Conservation (phyloP, 345 rosid genomes). For the Capsella bursapastoris region DNA sequence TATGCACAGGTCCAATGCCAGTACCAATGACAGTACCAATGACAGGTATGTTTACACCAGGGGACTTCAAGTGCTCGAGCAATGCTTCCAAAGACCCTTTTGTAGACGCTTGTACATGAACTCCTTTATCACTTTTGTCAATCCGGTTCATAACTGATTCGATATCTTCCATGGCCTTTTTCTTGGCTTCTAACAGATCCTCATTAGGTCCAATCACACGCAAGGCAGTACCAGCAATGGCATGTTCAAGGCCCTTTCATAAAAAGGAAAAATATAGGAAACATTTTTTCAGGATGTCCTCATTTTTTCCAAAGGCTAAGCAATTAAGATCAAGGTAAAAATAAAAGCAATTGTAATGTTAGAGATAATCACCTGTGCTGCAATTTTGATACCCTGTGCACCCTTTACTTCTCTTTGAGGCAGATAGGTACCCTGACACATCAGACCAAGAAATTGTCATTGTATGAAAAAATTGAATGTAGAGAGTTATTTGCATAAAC, state of each 20-base stretch:
- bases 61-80: conserved; percentile 84
- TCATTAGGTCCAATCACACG: conserved; percentile 52
- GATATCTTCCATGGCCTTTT: conserved; percentile 78
- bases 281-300: not conserved
- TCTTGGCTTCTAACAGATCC: conserved; percentile 71
- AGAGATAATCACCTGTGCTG: not conserved
- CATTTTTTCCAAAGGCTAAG: too few relatives aligned
- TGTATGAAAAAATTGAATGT: not conserved
- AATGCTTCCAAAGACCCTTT: conserved; percentile 94
- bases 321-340: not conserved
- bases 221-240: conserved; percentile 12
- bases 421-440: not conserved
- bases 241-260: conserved; percentile 10
- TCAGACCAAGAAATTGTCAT: not conserved
- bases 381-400: not conserved
- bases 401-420: not conserved
- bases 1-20: conserved; percentile 86
- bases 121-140: conserved; percentile 91
- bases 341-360: not conserved
- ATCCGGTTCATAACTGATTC: conserved; percentile 79
- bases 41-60: conserved; percentile 81
- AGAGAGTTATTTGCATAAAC: not conserved
- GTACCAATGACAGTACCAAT: conserved; percentile 86
- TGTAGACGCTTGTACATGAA: conserved; percentile 91
- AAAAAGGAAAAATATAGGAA: not conserved